These are phyloP conservation scores for Gyromitra esculenta DNA, from an alignment of 2,329 filamentous ascomycete species.

Conservation along the genomic window DNA sequence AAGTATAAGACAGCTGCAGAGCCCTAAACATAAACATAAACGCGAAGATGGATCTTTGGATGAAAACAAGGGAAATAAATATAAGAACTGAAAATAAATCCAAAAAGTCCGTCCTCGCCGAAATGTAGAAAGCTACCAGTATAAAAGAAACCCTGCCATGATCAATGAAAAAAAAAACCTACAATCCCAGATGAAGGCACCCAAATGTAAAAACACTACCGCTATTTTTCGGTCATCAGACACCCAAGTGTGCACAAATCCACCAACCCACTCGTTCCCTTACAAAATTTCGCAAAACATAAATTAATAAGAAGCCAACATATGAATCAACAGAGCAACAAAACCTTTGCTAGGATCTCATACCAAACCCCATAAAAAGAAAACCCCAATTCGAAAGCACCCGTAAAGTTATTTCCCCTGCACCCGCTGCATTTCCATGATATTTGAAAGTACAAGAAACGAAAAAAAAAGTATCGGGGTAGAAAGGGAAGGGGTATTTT, in stretches of 20 bases:
- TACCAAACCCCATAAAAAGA: slow-evolving; percentile 46
- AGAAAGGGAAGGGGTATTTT: slow-evolving; percentile 50
- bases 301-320: slow-evolving; percentile 45
- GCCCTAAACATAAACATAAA: slow-evolving; percentile 27
- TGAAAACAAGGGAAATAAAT: slow-evolving; percentile 21
- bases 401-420: slow-evolving; percentile 50
- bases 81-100: slow-evolving; percentile 36
- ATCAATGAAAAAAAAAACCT: slow-evolving; percentile 1
- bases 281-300: slow-evolving; percentile 44
- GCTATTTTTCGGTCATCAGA: slow-evolving; percentile 38
- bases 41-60: slow-evolving; percentile 22
- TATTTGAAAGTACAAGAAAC: slow-evolving; percentile 51
- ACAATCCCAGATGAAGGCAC: slow-evolving; percentile 33
- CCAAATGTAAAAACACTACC: slow-evolving; percentile 37
- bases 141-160: slow-evolving; percentile 44
- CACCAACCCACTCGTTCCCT: slow-evolving; percentile 23
- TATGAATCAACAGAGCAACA: slow-evolving; percentile 42
- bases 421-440: slow-evolving; percentile 48
- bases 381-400: slow-evolving; percentile 51
- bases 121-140: slow-evolving; percentile 35
- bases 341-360: slow-evolving; percentile 49
- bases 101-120: slow-evolving; percentile 43
- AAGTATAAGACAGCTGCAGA: slow-evolving; percentile 32
- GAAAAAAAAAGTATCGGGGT: slow-evolving; percentile 46
- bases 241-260: slow-evolving; percentile 26